phyloP scores from a whole-genome alignment of 495 filamentous ascomycete species.

The Bryoglossum gracile region DNA sequence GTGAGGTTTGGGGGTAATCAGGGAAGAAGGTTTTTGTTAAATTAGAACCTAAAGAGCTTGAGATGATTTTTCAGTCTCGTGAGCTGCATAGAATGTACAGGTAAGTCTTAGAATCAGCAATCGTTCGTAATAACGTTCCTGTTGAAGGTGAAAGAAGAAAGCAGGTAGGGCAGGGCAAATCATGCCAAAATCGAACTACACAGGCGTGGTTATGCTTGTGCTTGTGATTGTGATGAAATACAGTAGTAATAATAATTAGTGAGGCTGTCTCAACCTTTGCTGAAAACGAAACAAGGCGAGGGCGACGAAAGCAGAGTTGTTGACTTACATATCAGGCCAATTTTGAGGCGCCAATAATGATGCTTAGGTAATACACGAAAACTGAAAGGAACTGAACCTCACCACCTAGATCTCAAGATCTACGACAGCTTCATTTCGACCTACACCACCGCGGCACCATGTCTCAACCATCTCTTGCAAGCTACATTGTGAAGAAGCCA shows the following conservation, averaged over 20 bases:
- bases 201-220: too few species aligned
- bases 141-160: too few species aligned
- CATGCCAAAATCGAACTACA: too few species aligned
- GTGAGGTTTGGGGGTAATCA: neutral
- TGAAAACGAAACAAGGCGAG: too few species aligned
- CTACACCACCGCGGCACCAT: constrained; percentile 42
- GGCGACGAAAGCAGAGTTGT: too few species aligned
- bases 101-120: too few species aligned
- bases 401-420: neutral
- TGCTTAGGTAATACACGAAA: constrained; percentile 1
- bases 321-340: neutral
- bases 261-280: neutral
- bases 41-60: neutral
- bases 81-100: neutral
- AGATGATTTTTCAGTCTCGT: too few species aligned
- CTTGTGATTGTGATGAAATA: too few species aligned
- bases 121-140: too few species aligned
- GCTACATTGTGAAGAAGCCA: constrained; percentile 68
- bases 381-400: neutral
- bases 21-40: neutral
- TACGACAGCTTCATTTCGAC: constrained; percentile 17
- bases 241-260: too few species aligned
- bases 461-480: constrained; percentile 65
- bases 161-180: too few species aligned
- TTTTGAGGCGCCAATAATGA: neutral